These are phyloP conservation scores for Terana coerulea DNA, from an alignment of 768 basidiomycete species.

Conservation along the genomic window DNA sequence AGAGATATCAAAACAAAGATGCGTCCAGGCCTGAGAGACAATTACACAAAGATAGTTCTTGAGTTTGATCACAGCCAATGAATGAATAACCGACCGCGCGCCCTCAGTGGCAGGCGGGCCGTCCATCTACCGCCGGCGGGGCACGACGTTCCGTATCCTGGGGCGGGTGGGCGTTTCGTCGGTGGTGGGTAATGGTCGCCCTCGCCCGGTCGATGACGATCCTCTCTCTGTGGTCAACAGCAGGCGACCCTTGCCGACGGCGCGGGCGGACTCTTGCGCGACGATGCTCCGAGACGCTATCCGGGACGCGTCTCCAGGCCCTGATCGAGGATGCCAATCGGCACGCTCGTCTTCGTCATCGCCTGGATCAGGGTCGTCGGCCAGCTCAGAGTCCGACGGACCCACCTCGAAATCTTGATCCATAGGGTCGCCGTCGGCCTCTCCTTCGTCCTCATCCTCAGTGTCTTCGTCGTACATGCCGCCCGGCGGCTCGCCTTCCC, in stretches of 20 bases:
- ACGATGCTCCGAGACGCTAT: background rate
- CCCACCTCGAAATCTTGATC: conserved; percentile 41
- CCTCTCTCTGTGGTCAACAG: background rate
- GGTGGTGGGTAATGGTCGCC: conserved; percentile 34
- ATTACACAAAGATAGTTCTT: conserved; percentile 3
- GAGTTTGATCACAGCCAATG: conserved; percentile 3
- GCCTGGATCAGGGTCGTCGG: conserved; percentile 21
- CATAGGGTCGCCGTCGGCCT: conserved; percentile 67
- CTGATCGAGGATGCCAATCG: conserved; percentile 11
- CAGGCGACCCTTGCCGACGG: conserved; percentile 6
- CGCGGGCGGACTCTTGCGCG: background rate
- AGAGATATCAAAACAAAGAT: conserved; percentile 8
- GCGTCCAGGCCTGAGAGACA: conserved; percentile 4
- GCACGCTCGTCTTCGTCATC: conserved; percentile 23
- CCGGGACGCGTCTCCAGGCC: conserved; percentile 6
- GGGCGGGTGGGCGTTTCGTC: conserved; percentile 65
- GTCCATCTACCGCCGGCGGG: conserved; percentile 43
- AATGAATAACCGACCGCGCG: background rate
- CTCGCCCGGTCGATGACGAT: conserved; percentile 25
- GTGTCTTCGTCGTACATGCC: conserved; percentile 71
- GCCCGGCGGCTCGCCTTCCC: conserved; percentile 75
- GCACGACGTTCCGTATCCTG: conserved; percentile 41
- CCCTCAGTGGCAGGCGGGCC: background rate
- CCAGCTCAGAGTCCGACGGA: conserved; percentile 20
- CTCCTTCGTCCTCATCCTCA: conserved; percentile 48